A percentile compares a stretch with the other conserved stretches of the same genome.
These are phyloP conservation scores for Sclerotinia nivalis DNA, from an alignment of 2,329 filamentous ascomycete genomes.

Conservation along the genomic window DNA sequence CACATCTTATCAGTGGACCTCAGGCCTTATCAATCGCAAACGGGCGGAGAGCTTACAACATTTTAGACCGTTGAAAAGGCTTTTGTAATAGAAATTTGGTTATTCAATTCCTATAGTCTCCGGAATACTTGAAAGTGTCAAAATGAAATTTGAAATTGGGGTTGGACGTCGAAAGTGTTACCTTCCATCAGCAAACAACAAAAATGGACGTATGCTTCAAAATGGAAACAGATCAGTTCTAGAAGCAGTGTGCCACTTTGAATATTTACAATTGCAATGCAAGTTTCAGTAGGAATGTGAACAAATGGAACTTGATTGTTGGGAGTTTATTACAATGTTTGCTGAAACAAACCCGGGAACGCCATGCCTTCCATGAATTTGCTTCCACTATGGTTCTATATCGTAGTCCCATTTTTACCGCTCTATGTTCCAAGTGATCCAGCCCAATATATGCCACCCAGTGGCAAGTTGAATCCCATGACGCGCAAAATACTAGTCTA, in stretches of 20 bases:
- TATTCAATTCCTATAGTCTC: background rate
- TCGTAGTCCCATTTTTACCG: constrained; percentile 13
- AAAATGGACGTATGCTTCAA: background rate
- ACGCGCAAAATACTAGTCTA: background rate
- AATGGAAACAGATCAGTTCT: background rate
- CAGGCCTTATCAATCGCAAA: constrained; percentile 20
- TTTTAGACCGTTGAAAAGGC: background rate
- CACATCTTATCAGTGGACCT: constrained; percentile 16
- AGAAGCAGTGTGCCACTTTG: background rate
- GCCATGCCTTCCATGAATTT: constrained; percentile 1
- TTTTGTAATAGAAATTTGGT: background rate
- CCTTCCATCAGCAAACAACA: background rate
- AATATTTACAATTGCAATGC: background rate
- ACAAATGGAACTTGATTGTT: background rate
- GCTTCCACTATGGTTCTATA: constrained; percentile 6
- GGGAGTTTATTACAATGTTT: constrained; percentile 12
- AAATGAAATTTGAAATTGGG: background rate
- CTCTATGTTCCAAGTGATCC: constrained; percentile 15
- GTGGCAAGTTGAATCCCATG: background rate
- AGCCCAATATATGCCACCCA: background rate
- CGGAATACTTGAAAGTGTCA: background rate
- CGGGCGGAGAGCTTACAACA: background rate
- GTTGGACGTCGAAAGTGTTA: background rate
- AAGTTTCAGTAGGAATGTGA: background rate
- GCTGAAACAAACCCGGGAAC: background rate